Evolutionary conservation across 495 filamentous ascomycete species (phyloP).

Genomic region (Evansstolkia leycettana): DNA sequence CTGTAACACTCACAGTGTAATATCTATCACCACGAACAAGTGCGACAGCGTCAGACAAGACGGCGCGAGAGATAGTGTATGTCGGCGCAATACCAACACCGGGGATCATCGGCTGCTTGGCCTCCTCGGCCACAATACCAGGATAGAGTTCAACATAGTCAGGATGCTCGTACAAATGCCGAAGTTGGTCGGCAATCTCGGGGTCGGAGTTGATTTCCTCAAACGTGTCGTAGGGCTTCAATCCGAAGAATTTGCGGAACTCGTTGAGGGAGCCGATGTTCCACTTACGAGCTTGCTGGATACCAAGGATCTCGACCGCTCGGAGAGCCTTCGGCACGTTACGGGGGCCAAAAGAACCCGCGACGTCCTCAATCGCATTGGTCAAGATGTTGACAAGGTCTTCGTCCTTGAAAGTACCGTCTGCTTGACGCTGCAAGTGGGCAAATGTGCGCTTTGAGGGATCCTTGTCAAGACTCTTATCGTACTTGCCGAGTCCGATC

Average conservation of each 20-base stretch:
- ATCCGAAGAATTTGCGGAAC: conserved; percentile 48
- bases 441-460: conserved; percentile 47
- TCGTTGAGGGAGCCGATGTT: conserved; percentile 49
- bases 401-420: conserved; percentile 50
- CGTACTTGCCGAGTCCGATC: conserved; percentile 39
- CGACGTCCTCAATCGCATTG: conserved; percentile 47
- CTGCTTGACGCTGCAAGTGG: conserved; percentile 35
- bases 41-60: conserved; percentile 41
- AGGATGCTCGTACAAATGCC: conserved; percentile 45
- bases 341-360: conserved; percentile 45
- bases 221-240: conserved; percentile 46
- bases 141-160: conserved; percentile 55
- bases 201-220: conserved; percentile 53
- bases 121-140: conserved; percentile 42
- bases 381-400: conserved; percentile 50
- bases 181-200: conserved; percentile 36
- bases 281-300: conserved; percentile 49
- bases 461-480: conserved; percentile 35
- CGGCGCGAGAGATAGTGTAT: conserved; percentile 44
- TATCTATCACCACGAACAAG: conserved; percentile 42
- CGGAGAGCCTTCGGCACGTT: conserved; percentile 47
- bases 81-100: conserved; percentile 45
- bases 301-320: conserved; percentile 47
- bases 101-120: conserved; percentile 40
- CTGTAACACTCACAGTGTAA: conserved; percentile 33